Percentiles rank a stretch among this genome's conserved stretches.
phyloP scores from a whole-genome alignment of 73 alveolate genomes.

The Paramecium sexaurelia region DNA sequence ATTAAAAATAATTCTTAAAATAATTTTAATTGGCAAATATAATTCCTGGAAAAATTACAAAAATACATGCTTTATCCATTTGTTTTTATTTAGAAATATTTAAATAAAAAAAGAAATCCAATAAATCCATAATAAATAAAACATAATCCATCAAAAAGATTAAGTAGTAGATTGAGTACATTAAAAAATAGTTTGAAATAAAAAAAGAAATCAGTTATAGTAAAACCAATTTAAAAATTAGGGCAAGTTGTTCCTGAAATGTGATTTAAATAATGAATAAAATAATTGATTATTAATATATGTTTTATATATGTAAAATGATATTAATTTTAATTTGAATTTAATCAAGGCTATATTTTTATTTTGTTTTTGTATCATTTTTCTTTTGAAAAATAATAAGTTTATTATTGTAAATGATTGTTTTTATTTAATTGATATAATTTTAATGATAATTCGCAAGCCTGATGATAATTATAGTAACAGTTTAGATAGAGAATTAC shows the following conservation, averaged over 20 bases:
- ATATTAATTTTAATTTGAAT: neutral
- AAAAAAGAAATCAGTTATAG: neutral
- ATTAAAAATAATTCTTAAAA: neutral
- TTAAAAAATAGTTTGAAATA: neutral
- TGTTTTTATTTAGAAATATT: neutral
- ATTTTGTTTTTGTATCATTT: neutral
- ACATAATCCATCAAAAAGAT: neutral
- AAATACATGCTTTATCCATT: slow-evolving; percentile 12
- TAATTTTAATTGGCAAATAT: neutral
- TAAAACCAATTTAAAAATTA: neutral
- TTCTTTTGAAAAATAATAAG: neutral
- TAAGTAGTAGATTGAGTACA: neutral
- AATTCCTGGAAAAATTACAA: neutral
- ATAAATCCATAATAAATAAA: neutral
- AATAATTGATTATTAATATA: neutral
- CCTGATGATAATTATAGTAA: neutral
- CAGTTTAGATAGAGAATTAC: neutral
- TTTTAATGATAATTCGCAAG: neutral
- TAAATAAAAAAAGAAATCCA: neutral
- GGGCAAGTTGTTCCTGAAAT: neutral
- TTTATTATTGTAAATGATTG: neutral
- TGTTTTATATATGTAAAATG: neutral
- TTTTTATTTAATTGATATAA: neutral
- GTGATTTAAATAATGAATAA: neutral
- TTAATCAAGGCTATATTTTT: neutral